Conservation (phyloP, 2,329 filamentous ascomycete genomes). For the Exophiala xenobiotica region DNA sequence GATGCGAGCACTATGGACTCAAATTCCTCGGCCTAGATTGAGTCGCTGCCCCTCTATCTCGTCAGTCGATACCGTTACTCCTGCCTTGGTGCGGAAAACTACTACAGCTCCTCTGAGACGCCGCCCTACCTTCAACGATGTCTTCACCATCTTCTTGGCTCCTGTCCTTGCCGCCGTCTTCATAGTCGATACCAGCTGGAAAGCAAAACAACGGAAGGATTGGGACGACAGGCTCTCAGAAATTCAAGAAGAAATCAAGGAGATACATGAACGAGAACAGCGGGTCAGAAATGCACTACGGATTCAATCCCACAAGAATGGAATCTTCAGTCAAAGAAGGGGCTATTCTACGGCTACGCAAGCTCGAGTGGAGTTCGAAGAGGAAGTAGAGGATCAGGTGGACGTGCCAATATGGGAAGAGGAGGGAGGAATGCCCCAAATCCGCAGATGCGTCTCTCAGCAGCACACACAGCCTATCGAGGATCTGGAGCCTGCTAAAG, state of each 20-base stretch:
- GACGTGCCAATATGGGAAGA: conserved; percentile 15
- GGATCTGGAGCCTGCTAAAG: neutral
- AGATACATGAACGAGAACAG: conserved; percentile 22
- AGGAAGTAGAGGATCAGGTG: conserved; percentile 4
- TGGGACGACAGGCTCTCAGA: conserved; percentile 27
- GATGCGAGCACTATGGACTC: conserved; percentile 28
- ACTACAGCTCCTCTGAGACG: conserved; percentile 21
- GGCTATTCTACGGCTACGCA: conserved; percentile 19
- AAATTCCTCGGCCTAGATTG: conserved; percentile 23
- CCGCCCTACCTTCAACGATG: conserved; percentile 26
- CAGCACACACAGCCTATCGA: neutral
- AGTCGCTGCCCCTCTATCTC: conserved; percentile 11
- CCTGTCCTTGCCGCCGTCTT: conserved; percentile 28
- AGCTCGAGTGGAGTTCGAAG: conserved; percentile 5
- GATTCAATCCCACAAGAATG: conserved; percentile 14
- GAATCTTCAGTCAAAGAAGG: conserved; percentile 18
- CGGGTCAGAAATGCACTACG: conserved; percentile 20
- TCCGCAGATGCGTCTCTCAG: neutral
- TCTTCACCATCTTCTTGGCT: conserved; percentile 27
- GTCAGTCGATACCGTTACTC: conserved; percentile 9
- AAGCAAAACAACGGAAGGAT: conserved; percentile 27
- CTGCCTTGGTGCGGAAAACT: conserved; percentile 19
- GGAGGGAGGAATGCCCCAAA: neutral
- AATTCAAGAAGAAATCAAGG: conserved; percentile 23
- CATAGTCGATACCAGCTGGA: conserved; percentile 28